Evolutionary conservation across 441 rosid genomes (phyloP).

Genomic region (Euphorbia schlechtendalii): DNA sequence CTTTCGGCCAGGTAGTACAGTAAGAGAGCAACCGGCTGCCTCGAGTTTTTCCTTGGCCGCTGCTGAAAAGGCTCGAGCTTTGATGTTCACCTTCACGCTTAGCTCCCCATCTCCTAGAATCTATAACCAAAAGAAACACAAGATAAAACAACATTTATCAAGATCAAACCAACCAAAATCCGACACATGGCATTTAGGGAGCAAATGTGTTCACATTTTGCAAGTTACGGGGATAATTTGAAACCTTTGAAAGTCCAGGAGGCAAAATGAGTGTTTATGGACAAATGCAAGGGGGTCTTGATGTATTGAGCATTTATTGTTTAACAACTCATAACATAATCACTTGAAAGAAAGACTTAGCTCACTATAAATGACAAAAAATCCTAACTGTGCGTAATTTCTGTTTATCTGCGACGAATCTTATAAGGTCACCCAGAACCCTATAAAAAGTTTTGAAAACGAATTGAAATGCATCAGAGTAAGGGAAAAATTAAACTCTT

Average conservation of each 20-base stretch:
- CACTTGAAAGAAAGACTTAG: not conserved
- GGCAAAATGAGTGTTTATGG: too few relatives aligned
- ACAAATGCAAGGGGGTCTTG: too few relatives aligned
- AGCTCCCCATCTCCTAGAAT: conserved; percentile 78
- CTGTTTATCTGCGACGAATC: not conserved
- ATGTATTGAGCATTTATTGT: not conserved
- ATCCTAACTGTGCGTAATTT: not conserved
- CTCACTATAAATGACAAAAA: not conserved
- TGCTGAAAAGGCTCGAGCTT: conserved; percentile 73
- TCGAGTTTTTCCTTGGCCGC: conserved; percentile 85
- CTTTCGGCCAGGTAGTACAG: conserved; percentile 72
- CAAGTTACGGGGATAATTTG: too few relatives aligned
- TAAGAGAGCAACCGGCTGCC: conserved; percentile 71
- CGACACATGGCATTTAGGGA: too few relatives aligned
- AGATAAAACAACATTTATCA: too few relatives aligned
- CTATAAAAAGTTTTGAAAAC: not conserved
- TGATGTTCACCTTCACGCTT: conserved; percentile 56
- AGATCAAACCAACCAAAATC: too few relatives aligned
- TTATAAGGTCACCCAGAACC: conserved; percentile 1
- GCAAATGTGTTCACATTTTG: too few relatives aligned
- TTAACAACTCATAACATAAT: not conserved
- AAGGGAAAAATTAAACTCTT: not conserved
- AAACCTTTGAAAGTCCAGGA: too few relatives aligned
- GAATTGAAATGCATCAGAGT: not conserved
- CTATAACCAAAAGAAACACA: conserved; percentile 29